These are phyloP conservation scores for Apostasia ramifera DNA, from an alignment of 106 monocot species.

Conservation along the genomic window DNA sequence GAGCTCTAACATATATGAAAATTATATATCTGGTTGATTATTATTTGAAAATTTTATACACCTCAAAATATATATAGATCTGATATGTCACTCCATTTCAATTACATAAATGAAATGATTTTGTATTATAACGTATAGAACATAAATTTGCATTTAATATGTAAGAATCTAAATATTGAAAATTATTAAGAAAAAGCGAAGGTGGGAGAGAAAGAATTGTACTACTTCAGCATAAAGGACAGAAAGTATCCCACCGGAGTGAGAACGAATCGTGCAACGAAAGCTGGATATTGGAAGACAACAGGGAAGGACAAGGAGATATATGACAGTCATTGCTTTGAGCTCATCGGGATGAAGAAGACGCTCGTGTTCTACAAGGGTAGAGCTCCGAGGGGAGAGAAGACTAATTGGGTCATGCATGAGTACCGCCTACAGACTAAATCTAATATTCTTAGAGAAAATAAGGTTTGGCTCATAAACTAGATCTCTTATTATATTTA, in stretches of 20 bases:
- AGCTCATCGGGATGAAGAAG: constrained; percentile 43
- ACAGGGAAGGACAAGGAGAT: constrained; percentile 48
- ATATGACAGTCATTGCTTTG: constrained; percentile 11
- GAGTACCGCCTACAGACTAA: constrained; percentile 31
- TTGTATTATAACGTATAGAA: too few relatives aligned
- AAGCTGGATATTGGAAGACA: constrained; percentile 42
- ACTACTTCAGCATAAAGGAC: constrained; percentile 37
- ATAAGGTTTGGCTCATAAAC: not conserved
- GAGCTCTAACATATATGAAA: too few relatives aligned
- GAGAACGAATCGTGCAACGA: constrained; percentile 33
- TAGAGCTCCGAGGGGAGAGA: constrained; percentile 40
- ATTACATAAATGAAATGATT: too few relatives aligned
- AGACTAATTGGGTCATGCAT: constrained; percentile 49
- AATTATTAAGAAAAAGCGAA: constrained; percentile 23
- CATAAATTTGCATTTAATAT: too few relatives aligned
- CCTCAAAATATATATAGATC: too few relatives aligned
- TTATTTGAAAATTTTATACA: too few relatives aligned
- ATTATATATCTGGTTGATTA: too few relatives aligned
- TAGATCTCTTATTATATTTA: too few relatives aligned
- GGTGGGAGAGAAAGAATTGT: constrained; percentile 48
- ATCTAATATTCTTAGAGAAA: constrained; percentile 12
- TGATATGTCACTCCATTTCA: too few relatives aligned
- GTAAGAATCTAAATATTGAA: not conserved
- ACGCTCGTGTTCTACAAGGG: constrained; percentile 43
- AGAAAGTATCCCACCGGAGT: constrained; percentile 37